A percentile compares a stretch with the other conserved stretches of the same genome.
Conservation (phyloP, 2,329 filamentous ascomycete species). For the Eutypa lata region DNA sequence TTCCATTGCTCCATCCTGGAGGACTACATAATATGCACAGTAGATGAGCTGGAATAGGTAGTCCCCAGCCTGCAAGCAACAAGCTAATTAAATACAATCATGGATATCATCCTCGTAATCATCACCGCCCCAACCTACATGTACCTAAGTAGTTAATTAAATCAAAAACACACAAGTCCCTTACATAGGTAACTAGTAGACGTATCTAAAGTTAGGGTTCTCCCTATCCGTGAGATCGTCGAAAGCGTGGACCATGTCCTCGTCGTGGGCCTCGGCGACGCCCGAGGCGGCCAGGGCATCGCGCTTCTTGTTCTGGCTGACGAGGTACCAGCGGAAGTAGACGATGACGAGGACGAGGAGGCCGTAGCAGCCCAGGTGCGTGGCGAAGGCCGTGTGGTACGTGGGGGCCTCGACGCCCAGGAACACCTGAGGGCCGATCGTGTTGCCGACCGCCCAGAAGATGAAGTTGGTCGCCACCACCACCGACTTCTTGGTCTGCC, state of each 20-base stretch:
- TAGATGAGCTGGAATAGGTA: no score
- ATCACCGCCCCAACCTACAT: no score
- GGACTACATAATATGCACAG: no score
- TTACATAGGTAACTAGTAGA: conserved; percentile 22
- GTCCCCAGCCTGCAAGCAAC: no score
- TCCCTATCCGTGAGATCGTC: conserved; percentile 33
- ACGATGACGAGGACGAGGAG: conserved; percentile 56
- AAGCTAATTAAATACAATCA: no score
- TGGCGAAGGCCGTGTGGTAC: conserved; percentile 68
- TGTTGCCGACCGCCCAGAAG: conserved; percentile 66
- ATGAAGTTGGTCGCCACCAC: conserved; percentile 69
- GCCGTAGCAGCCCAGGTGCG: conserved; percentile 67
- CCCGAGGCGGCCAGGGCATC: conserved; percentile 26
- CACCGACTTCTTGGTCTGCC: conserved; percentile 70
- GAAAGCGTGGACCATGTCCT: conserved; percentile 27
- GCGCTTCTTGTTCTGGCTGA: conserved; percentile 47
- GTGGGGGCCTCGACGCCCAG: conserved; percentile 56
- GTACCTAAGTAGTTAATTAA: background rate
- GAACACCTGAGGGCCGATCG: conserved; percentile 66
- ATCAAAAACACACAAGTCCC: no score
- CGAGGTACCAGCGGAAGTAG: conserved; percentile 56
- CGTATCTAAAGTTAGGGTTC: conserved; percentile 32
- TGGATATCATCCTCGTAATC: no score
- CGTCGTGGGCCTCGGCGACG: conserved; percentile 24
- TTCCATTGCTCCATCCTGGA: no score